Percentiles rank a stretch among this genome's conserved stretches.
These are phyloP conservation scores for Macadamia tetraphylla DNA, from an alignment of 164 flowering plant species.

Conservation along the genomic window DNA sequence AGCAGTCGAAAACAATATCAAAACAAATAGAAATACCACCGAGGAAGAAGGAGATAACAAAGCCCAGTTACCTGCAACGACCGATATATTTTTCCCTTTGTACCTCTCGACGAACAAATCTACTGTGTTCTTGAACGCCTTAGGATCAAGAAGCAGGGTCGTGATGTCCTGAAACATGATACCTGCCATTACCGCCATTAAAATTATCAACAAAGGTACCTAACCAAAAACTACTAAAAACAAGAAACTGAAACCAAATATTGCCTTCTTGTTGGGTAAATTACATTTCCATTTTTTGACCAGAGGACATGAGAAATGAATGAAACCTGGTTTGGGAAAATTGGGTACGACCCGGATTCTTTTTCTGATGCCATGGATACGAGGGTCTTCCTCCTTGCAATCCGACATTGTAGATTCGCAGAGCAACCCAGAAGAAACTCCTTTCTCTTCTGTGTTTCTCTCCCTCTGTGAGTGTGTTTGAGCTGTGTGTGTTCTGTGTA, in stretches of 20 bases:
- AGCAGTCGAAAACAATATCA: not conserved
- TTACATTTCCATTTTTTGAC: not conserved
- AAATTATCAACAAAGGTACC: not conserved
- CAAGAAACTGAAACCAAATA: not conserved
- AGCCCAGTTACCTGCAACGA: constrained; percentile 66
- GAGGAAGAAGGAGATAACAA: not conserved
- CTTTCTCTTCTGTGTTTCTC: constrained; percentile 1
- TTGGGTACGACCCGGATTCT: too few relatives aligned
- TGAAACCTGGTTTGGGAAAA: constrained; percentile 38
- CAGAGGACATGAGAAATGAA: not conserved
- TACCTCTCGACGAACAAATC: constrained; percentile 91
- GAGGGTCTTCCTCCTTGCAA: too few relatives aligned
- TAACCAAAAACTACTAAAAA: not conserved
- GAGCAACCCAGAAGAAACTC: too few relatives aligned
- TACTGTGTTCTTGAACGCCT: constrained; percentile 81
- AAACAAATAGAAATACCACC: not conserved
- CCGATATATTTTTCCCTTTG: constrained; percentile 69
- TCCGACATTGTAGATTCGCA: too few relatives aligned
- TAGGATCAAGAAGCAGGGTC: constrained; percentile 73
- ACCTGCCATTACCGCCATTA: constrained; percentile 38
- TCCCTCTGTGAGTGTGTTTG: not conserved
- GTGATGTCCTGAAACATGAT: constrained; percentile 95
- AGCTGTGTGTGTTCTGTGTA: not conserved
- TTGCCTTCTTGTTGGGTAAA: too few relatives aligned
- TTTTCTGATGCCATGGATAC: too few relatives aligned